Base-by-base conservation (phyloP, 495 filamentous ascomycete genomes). In the Talaromyces nanjingensis region DNA sequence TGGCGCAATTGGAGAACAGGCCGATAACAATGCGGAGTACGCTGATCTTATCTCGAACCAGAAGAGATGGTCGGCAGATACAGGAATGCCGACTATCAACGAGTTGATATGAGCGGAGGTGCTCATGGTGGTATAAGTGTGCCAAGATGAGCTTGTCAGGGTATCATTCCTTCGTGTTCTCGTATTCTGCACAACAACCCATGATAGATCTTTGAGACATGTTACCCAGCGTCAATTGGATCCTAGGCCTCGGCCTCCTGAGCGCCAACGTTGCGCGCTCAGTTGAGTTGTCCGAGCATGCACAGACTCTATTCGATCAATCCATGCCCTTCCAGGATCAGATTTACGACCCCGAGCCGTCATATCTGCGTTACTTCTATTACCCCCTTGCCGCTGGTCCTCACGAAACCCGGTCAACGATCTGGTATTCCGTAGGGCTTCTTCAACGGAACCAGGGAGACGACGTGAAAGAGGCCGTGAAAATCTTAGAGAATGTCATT, bases 381-480 rank as follows among this genome's bases (percentile, higher is more conserved):
- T 61, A 45, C 7, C 59, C 59, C 9, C 34, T 61, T 3, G 61
- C 68, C 3, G 67, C 72, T 5, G 53, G 67, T 47, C 61, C 65
- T 37, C 72, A 77, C 24, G 76, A 77, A 37, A 75, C 71, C 25
- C 69, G 77, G 22, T 70, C 71, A 29, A 71, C 69, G 0, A 72
- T 71, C 2, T 78, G 77, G 77, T 78, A 79, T 70, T 71, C 74
- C 0, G 67, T 73, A 16, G 74, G 75, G 16, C 58, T 79, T 25
- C 66, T 79, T 14, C 72, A 73, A 8, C 67, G 77, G n/a, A 77
- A 79, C 59, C 64, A 66, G 2, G 69, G 63, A 8, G 68, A 60
- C 16, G 77, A 79, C 66, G 72, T 73, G 49, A 65, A 67, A 5
- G 67, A 73, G 59, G 76, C 77, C 0, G 22, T 76, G 22, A 70